Evolutionary conservation across 768 basidiomycete genomes (phyloP).

Genomic region (Lyophyllum decastes): DNA sequence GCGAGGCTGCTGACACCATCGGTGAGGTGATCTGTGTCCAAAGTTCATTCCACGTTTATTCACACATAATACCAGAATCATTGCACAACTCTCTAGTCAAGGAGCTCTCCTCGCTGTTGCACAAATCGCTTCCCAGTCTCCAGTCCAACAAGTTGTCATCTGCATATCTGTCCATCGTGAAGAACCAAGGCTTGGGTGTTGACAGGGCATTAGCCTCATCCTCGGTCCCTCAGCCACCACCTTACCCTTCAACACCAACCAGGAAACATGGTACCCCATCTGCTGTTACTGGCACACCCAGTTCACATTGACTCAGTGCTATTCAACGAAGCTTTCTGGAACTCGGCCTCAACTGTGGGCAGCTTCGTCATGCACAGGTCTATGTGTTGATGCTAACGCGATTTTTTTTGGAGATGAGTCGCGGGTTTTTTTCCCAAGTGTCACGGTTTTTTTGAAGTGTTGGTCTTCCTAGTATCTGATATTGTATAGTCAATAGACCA

Average conservation of each 20-base stretch:
- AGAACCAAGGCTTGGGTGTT: neutral
- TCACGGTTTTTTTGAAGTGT: no score
- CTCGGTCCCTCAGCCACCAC: neutral
- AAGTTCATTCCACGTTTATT: neutral
- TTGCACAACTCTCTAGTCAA: slow-evolving; percentile 3
- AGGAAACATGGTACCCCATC: neutral
- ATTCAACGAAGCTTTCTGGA: neutral
- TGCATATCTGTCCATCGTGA: neutral
- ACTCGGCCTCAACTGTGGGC: neutral
- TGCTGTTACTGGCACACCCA: neutral
- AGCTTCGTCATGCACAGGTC: neutral
- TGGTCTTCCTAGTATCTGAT: no score
- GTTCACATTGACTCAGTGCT: neutral
- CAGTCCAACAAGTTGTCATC: neutral
- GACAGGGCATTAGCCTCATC: neutral
- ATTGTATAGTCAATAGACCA: no score
- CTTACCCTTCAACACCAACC: neutral
- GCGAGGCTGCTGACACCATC: neutral
- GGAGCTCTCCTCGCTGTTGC: neutral
- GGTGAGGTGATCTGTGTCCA: neutral
- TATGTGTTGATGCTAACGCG: neutral
- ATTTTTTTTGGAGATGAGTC: no score
- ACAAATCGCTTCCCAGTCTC: neutral
- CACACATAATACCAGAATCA: neutral
- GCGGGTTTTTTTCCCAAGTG: no score